Evolutionary conservation across 1,139 yeast genomes (phyloP).

Genomic region (Pichia sp.): DNA sequence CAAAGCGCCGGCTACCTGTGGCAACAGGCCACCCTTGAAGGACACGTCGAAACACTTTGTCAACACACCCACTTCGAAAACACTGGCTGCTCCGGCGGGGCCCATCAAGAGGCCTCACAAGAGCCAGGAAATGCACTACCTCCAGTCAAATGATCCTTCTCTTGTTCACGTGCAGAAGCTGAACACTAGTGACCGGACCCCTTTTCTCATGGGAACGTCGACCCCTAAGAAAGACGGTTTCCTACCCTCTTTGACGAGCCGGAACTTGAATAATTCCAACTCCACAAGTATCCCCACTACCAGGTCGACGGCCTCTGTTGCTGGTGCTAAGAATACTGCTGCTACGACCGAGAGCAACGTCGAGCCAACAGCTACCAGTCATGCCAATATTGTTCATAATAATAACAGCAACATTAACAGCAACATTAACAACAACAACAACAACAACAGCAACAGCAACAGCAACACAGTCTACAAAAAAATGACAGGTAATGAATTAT

Average conservation of each 20-base stretch:
- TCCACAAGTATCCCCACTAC: constrained; percentile 1
- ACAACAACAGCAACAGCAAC: neutral
- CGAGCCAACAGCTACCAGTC: neutral
- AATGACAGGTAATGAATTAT: constrained; percentile 41
- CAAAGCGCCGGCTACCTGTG: constrained; percentile 4
- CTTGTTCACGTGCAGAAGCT: constrained; percentile 11
- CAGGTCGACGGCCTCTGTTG: neutral
- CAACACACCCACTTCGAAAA: constrained; percentile 16
- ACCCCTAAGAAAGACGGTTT: constrained; percentile 22
- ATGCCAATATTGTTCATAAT: neutral
- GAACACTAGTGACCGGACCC: constrained; percentile 15
- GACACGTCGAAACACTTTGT: constrained; percentile 30
- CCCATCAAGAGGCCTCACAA: neutral
- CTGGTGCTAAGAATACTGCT: neutral
- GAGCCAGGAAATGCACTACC: constrained; percentile 1
- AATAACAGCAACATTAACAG: neutral
- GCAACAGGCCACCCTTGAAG: constrained; percentile 25
- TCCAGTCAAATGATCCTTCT: neutral
- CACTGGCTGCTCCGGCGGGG: constrained; percentile 3
- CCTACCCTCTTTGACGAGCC: constrained; percentile 14
- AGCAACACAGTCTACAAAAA: constrained; percentile 14
- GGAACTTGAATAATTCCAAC: neutral
- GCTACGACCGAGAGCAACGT: neutral
- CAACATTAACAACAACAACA: constrained; percentile 8
- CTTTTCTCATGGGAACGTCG: constrained; percentile 16